These are phyloP conservation scores for Ophiostoma himal-ulmi DNA, from an alignment of 2,329 filamentous ascomycete species.

Conservation along the genomic window DNA sequence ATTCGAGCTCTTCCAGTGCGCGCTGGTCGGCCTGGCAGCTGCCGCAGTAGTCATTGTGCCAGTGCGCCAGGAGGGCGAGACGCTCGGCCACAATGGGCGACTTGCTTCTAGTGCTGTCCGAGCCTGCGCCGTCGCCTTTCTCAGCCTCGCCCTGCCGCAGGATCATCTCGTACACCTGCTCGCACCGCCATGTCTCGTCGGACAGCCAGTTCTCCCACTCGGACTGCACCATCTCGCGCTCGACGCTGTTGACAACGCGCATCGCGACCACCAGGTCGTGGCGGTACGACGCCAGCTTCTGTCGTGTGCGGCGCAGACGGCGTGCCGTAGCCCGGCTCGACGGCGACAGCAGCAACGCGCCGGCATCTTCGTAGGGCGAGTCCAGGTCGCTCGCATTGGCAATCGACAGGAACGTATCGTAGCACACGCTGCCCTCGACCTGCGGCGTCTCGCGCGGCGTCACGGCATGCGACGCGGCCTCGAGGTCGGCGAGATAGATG, in stretches of 20 bases:
- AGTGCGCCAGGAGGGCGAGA: constrained; percentile 39
- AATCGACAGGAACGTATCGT: constrained; percentile 56
- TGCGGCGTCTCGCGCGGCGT: neutral
- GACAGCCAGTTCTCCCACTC: constrained; percentile 93
- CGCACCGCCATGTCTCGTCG: constrained; percentile 72
- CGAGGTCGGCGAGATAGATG: constrained; percentile 76
- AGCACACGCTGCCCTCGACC: constrained; percentile 30
- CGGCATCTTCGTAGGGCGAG: constrained; percentile 49
- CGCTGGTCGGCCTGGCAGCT: constrained; percentile 48
- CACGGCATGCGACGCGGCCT: constrained; percentile 48
- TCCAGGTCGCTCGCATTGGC: constrained; percentile 54
- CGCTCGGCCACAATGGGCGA: constrained; percentile 29
- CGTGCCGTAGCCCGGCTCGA: constrained; percentile 51
- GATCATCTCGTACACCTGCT: constrained; percentile 50
- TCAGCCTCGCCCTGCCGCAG: constrained; percentile 16
- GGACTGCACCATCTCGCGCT: constrained; percentile 74
- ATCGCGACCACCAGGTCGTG: constrained; percentile 89
- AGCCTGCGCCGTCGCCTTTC: constrained; percentile 20
- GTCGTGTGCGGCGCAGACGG: constrained; percentile 70
- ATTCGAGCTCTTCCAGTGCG: constrained; percentile 22
- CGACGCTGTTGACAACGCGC: constrained; percentile 81
- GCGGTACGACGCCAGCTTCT: constrained; percentile 74
- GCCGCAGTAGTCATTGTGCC: constrained; percentile 51
- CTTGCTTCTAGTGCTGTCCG: constrained; percentile 16
- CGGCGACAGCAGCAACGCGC: constrained; percentile 41